Percentiles rank a stretch among this genome's conserved stretches.
These are phyloP conservation scores for Umbilicus rupestris DNA, from an alignment of 164 flowering plant species.

Conservation along the genomic window DNA sequence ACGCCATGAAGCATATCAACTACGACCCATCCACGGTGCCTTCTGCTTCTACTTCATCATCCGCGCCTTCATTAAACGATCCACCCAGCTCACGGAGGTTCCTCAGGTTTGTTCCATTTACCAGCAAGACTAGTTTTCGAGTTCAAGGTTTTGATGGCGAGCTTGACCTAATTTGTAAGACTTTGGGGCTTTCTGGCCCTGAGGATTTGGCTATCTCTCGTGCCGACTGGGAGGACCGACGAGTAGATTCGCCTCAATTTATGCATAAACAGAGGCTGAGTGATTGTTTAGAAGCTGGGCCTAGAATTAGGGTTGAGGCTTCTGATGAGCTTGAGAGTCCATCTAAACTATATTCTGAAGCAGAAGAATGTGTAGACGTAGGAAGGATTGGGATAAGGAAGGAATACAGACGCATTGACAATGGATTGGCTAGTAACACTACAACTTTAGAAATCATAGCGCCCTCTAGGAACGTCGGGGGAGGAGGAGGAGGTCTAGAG, in stretches of 20 bases:
- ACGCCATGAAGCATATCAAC: conserved; percentile 48
- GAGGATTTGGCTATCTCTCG: conserved; percentile 53
- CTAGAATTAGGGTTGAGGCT: background rate
- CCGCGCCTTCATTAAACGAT: conserved; percentile 11
- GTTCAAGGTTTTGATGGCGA: conserved; percentile 39
- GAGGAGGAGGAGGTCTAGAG: conserved; percentile 48
- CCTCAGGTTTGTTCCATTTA: conserved; percentile 16
- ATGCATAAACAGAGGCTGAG: background rate
- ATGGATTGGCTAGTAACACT: background rate
- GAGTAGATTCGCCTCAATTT: conserved; percentile 21
- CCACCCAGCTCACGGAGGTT: conserved; percentile 11
- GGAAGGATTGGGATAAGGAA: background rate
- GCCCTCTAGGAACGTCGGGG: conserved; percentile 9
- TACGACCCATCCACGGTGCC: conserved; percentile 29
- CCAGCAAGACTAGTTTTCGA: conserved; percentile 38
- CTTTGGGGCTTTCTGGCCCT: conserved; percentile 53
- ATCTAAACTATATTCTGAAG: background rate
- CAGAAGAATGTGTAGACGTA: background rate
- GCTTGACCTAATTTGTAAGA: conserved; percentile 28
- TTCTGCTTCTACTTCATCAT: background rate
- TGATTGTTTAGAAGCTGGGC: conserved; percentile 1
- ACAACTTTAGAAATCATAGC: background rate
- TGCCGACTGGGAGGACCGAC: conserved; percentile 34
- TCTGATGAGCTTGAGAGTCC: background rate
- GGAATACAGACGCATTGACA: background rate